A percentile compares a stretch with the other conserved stretches of the same genome.
Conservation (phyloP, 257 asterid species). For the Mitragyna speciosa region DNA sequence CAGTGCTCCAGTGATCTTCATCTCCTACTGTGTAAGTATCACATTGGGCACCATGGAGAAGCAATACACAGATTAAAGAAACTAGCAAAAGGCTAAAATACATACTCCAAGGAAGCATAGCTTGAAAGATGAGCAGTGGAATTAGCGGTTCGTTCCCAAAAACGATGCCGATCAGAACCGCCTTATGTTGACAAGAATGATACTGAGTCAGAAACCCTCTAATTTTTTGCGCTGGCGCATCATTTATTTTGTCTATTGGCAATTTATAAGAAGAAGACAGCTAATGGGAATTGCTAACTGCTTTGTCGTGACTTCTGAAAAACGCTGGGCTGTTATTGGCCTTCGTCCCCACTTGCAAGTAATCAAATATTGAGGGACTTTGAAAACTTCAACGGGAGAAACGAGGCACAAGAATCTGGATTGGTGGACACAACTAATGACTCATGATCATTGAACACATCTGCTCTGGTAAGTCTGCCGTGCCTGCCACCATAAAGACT, state of each 20-base stretch:
- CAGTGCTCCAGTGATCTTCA: constrained; percentile 19
- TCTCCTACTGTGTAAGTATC: constrained; percentile 20
- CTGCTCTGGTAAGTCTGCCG: too few species aligned
- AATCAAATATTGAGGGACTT: too few species aligned
- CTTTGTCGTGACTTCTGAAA: neutral
- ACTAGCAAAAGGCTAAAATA: neutral
- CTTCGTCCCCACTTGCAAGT: neutral
- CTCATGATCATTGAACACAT: too few species aligned
- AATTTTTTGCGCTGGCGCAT: neutral
- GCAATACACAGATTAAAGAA: neutral
- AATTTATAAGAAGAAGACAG: neutral
- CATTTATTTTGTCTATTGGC: neutral
- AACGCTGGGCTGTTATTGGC: neutral
- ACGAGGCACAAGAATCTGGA: neutral
- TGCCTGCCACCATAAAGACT: too few species aligned
- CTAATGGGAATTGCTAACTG: neutral
- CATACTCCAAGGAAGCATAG: neutral
- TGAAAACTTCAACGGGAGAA: neutral
- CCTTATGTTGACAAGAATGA: too few species aligned
- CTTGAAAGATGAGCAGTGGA: neutral
- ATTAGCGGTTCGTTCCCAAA: too few species aligned
- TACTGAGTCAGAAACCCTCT: neutral
- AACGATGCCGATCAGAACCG: neutral
- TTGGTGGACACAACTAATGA: too few species aligned
- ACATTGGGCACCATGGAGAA: neutral